Evolutionary conservation across 495 filamentous ascomycete genomes (phyloP).

Genomic region (Penicillium paxilli): DNA sequence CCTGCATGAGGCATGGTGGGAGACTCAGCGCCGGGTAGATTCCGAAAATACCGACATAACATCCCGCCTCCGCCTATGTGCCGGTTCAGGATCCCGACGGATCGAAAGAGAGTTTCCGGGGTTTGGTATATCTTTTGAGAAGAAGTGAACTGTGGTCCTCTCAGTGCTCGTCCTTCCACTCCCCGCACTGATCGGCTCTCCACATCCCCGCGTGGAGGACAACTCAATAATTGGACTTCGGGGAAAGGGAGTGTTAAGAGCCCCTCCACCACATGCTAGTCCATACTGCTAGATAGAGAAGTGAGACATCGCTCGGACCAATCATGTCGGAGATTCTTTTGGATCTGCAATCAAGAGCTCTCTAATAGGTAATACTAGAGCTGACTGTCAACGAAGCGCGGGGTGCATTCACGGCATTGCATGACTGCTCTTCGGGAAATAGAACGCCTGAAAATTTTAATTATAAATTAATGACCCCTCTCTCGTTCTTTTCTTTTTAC

Average conservation of each 20-base stretch:
- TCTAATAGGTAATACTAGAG: not conserved
- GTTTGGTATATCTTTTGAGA: not conserved
- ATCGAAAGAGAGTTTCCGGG: not conserved
- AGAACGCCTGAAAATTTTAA: not conserved
- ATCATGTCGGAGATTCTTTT: not conserved
- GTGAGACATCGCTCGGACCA: too few species aligned
- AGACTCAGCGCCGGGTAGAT: too few species aligned
- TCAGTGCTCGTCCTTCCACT: too few species aligned
- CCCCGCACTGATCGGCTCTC: not conserved
- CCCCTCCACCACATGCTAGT: too few species aligned
- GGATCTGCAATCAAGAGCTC: not conserved
- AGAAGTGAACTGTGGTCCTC: not conserved
- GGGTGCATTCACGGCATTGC: not conserved
- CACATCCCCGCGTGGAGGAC: not conserved
- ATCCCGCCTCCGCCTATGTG: not conserved
- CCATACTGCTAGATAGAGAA: too few species aligned
- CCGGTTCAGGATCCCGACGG: not conserved
- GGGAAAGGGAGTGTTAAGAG: not conserved
- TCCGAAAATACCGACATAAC: not conserved
- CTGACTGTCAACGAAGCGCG: not conserved
- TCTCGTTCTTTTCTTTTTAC: not conserved
- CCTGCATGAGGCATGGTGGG: too few species aligned
- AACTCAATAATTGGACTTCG: not conserved
- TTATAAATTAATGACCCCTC: not conserved
- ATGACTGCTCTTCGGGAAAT: not conserved